phyloP scores from a whole-genome alignment of 495 filamentous ascomycete species.

The Chlorociboria aeruginascens region DNA sequence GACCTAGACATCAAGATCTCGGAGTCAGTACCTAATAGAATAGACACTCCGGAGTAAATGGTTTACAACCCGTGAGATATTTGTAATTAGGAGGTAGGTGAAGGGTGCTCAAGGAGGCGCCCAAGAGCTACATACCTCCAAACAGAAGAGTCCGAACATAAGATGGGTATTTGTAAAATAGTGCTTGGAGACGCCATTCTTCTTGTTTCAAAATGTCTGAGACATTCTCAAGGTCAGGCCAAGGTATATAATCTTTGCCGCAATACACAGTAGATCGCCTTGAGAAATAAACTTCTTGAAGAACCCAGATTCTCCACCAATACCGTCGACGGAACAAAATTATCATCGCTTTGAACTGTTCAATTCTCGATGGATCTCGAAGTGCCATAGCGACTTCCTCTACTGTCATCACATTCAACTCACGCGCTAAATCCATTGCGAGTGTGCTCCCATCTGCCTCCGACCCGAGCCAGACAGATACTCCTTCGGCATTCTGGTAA shows the following conservation, averaged over 20 bases:
- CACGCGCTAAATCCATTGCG: constrained; percentile 6
- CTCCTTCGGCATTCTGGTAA: constrained; percentile 13
- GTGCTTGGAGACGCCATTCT: neutral
- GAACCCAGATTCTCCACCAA: constrained; percentile 18
- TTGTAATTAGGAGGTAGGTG: too few species aligned
- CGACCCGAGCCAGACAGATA: constrained; percentile 15
- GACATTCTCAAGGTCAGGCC: constrained; percentile 6
- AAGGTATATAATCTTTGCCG: constrained; percentile 8
- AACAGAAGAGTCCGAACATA: constrained; percentile 8
- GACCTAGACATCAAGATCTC: neutral
- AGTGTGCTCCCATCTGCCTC: neutral
- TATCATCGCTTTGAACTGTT: constrained; percentile 2
- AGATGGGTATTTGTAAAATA: constrained; percentile 7
- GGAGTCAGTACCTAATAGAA: too few species aligned
- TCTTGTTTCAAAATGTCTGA: constrained; percentile 5
- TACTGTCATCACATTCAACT: constrained; percentile 1
- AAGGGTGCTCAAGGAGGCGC: too few species aligned
- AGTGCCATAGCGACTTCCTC: constrained; percentile 1
- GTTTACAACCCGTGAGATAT: too few species aligned
- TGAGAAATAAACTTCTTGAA: constrained; percentile 15
- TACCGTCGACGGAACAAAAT: constrained; percentile 12
- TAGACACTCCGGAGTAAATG: too few species aligned
- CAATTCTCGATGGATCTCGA: neutral
- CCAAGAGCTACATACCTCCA: neutral
- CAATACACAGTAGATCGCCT: constrained; percentile 5